Base-by-base conservation (phyloP, 2,329 filamentous ascomycete genomes). In the Monosporascus sp. region DNA sequence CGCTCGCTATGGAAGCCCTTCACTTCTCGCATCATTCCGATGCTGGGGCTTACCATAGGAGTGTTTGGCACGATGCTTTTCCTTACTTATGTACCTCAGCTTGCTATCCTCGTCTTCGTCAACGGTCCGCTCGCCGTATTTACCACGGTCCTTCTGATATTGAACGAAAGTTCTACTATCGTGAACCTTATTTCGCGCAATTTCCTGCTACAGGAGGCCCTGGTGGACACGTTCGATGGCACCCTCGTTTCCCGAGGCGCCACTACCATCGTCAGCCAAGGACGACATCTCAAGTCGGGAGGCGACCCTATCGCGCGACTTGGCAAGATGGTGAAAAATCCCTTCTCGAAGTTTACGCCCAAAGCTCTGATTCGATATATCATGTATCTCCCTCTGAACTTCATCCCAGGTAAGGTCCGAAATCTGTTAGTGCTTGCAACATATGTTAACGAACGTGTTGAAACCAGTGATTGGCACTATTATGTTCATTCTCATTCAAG, bases 151-250 rank as follows among this genome's bases (percentile, higher is more conserved):
- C 72, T 91, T 8, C 78, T 92, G 20, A 82, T 90, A 3, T 74
- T 86, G 44, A 82, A 75, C 58, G 82, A 86, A 68, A 84, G 80
- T 62, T 78, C 82, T 2, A 77, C 80, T 16, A 75, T 86, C 52
- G 76, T 82, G 59, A 81, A 77, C 58, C 64, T 80, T 37, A 60
- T 85, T 17, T 79, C 83, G 8, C 84, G 86, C 62, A 86, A 81
- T 43, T 93, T 91, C 67, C 72, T 96, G 38, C 81, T 96, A 45
- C 85, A 89, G 59, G 90, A 95, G 57, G 88, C 90, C 0, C 77
- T 97, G 37, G 77, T 94, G 26, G 91, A 97, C 68, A 93, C 89
- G 0, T 97, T 97, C 68, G 93, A 97, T 66, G 91, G 88, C 35
- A 84, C 82, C 0, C 70, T 86, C 24, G 66, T 86, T 7, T 65